Evolutionary conservation across 2,329 filamentous ascomycete genomes (phyloP).

Genomic region (Calonectria henricotiae): DNA sequence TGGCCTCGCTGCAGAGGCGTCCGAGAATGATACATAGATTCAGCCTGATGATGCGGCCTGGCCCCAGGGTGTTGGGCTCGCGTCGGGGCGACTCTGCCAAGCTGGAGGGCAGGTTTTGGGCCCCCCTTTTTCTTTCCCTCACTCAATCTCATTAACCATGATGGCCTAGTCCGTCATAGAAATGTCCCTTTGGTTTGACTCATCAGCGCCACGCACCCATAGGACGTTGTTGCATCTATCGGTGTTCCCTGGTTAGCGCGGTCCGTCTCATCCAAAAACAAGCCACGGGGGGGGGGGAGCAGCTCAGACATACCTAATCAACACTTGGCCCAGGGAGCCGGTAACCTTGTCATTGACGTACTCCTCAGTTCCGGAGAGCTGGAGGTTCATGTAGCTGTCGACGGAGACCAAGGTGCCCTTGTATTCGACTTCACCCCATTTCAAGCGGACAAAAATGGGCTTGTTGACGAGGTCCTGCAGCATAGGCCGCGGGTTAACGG

Average conservation of each 20-base stretch:
- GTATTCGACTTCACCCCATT: constrained; percentile 99
- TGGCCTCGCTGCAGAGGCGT: constrained; percentile 22
- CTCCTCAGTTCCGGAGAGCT: constrained; percentile 92
- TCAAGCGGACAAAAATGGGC: constrained; percentile 91
- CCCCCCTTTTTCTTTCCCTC: constrained; percentile 15
- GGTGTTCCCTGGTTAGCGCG: not conserved
- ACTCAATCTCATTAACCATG: constrained; percentile 18
- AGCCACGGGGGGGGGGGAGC: not conserved
- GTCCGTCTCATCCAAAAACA: not conserved
- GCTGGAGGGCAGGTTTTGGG: not conserved
- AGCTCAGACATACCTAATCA: constrained; percentile 81
- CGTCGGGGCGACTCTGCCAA: constrained; percentile 13
- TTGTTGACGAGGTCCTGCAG: constrained; percentile 95
- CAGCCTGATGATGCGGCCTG: constrained; percentile 19
- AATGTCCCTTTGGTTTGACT: constrained; percentile 68
- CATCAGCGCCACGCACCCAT: constrained; percentile 81
- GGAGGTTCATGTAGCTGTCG: constrained; percentile 99
- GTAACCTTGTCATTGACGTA: constrained; percentile 91
- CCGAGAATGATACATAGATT: constrained; percentile 27
- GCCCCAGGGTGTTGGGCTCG: constrained; percentile 8
- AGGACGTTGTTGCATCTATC: constrained; percentile 95
- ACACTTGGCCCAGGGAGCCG: constrained; percentile 88
- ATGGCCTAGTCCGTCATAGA: constrained; percentile 63
- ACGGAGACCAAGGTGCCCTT: constrained; percentile 93
- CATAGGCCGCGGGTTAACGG: constrained; percentile 96